Evolutionary conservation across 2,329 filamentous ascomycete species (phyloP).

Genomic region (Conoideocrella luteorostrata): DNA sequence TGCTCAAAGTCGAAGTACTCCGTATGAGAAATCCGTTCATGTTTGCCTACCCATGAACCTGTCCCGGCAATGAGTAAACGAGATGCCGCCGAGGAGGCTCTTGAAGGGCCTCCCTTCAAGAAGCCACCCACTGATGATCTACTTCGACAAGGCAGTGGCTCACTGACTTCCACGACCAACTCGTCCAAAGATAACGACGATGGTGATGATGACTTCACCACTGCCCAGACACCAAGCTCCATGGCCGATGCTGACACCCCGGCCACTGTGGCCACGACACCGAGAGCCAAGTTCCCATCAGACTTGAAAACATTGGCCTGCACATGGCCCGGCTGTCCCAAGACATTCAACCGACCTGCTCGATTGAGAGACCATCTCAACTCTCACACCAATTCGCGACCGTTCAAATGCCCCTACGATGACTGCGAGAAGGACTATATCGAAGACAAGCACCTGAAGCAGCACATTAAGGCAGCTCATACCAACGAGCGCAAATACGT

Average conservation of each 20-base stretch:
- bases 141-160: slow-evolving; percentile 19
- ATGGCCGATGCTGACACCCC: slow-evolving; percentile 24
- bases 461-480: slow-evolving; percentile 80
- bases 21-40: slow-evolving; percentile 5
- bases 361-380: slow-evolving; percentile 73
- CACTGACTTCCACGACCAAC: too few species aligned
- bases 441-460: slow-evolving; percentile 77
- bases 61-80: slow-evolving; percentile 26
- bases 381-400: slow-evolving; percentile 78
- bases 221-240: slow-evolving; percentile 27
- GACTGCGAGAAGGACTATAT: slow-evolving; percentile 79
- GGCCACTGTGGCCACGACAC: slow-evolving; percentile 29
- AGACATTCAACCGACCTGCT: slow-evolving; percentile 82
- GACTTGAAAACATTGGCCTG: slow-evolving; percentile 74
- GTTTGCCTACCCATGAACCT: not conserved
- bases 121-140: slow-evolving; percentile 14
- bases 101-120: slow-evolving; percentile 21
- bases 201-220: slow-evolving; percentile 26
- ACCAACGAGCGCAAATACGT: slow-evolving; percentile 61
- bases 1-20: too few species aligned
- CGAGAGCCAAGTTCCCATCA: slow-evolving; percentile 54
- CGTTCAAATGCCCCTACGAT: slow-evolving; percentile 64
- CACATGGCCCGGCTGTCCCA: slow-evolving; percentile 65
- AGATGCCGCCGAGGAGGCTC: slow-evolving; percentile 17
- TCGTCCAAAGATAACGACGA: slow-evolving; percentile 19